Conservation (phyloP, 2,329 filamentous ascomycete species). For the Calonectria naviculata region DNA sequence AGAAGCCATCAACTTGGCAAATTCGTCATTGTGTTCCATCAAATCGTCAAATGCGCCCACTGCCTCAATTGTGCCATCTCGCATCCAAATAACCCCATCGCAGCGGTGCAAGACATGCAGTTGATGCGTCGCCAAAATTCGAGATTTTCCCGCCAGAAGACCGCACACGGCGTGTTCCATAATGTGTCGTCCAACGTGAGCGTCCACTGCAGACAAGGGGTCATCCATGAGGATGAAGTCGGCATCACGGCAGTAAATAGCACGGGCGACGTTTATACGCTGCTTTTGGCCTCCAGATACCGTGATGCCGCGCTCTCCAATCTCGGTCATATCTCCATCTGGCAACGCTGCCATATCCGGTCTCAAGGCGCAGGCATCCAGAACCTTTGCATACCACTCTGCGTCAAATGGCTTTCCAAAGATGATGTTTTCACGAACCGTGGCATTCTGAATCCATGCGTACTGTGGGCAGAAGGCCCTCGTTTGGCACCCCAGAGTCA, state of each 20-base stretch:
- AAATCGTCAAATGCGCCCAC: not conserved
- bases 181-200: constrained; percentile 14
- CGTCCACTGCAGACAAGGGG: constrained; percentile 45
- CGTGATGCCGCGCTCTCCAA: constrained; percentile 55
- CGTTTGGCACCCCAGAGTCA: not conserved
- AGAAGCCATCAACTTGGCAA: not conserved
- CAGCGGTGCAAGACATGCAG: not conserved
- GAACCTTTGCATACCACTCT: constrained; percentile 55
- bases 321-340: constrained; percentile 55
- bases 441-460: constrained; percentile 59
- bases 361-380: constrained; percentile 57
- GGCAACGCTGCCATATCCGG: constrained; percentile 56
- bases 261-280: constrained; percentile 57
- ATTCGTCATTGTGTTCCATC: not conserved
- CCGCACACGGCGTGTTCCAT: not conserved
- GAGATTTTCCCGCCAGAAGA: not conserved
- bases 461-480: constrained; percentile 57
- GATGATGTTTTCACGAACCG: constrained; percentile 56
- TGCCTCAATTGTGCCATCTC: not conserved
- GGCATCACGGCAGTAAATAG: constrained; percentile 54
- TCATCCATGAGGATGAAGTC: constrained; percentile 60
- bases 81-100: not conserved
- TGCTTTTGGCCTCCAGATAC: constrained; percentile 59
- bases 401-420: constrained; percentile 55
- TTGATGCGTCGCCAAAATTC: not conserved